These are phyloP conservation scores for Cladosporium phlei DNA, from an alignment of 2,329 filamentous ascomycete species.

Conservation along the genomic window DNA sequence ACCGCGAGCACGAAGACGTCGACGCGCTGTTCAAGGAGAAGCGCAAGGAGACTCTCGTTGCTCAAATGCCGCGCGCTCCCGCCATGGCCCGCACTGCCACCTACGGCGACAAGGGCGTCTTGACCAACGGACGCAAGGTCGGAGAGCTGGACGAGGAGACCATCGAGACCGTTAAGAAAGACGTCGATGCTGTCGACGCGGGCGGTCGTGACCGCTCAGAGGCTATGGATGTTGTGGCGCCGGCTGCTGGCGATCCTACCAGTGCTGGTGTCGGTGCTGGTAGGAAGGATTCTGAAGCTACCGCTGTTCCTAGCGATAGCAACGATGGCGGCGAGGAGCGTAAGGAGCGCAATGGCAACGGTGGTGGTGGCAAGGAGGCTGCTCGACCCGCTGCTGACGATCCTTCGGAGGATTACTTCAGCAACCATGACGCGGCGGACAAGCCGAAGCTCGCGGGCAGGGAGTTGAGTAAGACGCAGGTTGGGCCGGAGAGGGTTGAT, in stretches of 20 bases:
- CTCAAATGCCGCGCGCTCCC: constrained; percentile 24
- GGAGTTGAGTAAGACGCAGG: neutral
- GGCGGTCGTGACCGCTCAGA: neutral
- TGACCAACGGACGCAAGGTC: constrained; percentile 20
- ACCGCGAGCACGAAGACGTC: constrained; percentile 26
- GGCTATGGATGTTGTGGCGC: neutral
- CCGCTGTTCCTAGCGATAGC: constrained; percentile 12
- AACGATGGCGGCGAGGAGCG: constrained; percentile 2
- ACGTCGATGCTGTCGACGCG: neutral
- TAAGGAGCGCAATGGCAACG: constrained; percentile 2
- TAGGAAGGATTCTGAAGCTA: constrained; percentile 11
- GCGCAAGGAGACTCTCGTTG: constrained; percentile 23
- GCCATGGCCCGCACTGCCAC: constrained; percentile 24
- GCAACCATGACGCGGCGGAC: too few species aligned
- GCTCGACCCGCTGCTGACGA: too few species aligned
- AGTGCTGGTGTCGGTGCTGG: too few species aligned
- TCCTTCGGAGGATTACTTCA: constrained; percentile 5
- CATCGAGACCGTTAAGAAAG: constrained; percentile 1
- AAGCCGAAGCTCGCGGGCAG: neutral
- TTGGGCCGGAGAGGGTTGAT: constrained; percentile 3
- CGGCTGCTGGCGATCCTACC: neutral
- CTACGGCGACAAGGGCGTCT: constrained; percentile 9
- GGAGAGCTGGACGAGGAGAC: constrained; percentile 7
- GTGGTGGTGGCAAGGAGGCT: neutral
- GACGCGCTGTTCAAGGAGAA: constrained; percentile 27